Evolutionary conservation across 805 yeast genomes (phyloP).

Genomic region (Suhomyces sp.): DNA sequence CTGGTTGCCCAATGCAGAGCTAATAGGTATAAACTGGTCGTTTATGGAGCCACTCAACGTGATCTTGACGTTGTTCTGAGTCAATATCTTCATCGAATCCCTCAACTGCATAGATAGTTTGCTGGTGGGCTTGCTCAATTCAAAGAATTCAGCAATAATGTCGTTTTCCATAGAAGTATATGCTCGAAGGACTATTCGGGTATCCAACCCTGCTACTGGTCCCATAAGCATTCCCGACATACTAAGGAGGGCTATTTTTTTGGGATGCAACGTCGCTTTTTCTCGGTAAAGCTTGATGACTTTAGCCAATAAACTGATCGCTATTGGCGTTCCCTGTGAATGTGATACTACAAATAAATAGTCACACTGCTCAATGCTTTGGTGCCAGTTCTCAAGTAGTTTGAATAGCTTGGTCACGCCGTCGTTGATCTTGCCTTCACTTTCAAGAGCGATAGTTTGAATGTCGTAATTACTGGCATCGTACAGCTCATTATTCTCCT

Average conservation of each 20-base stretch:
- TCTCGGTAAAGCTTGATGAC: neutral
- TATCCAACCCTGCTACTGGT: conserved; percentile 28
- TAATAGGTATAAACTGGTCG: conserved; percentile 38
- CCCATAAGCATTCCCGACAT: conserved; percentile 37
- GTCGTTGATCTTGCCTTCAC: conserved; percentile 33
- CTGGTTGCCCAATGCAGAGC: conserved; percentile 27
- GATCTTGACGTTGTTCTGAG: conserved; percentile 29
- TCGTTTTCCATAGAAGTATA: conserved; percentile 34
- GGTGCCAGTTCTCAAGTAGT: conserved; percentile 34
- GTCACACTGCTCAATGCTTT: conserved; percentile 26
- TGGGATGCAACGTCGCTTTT: neutral
- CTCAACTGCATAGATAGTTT: conserved; percentile 15
- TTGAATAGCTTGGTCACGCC: conserved; percentile 23
- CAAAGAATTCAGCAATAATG: conserved; percentile 34
- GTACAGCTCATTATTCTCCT: conserved; percentile 6
- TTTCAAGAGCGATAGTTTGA: conserved; percentile 39
- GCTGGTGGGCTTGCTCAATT: conserved; percentile 24
- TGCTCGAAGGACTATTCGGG: conserved; percentile 38
- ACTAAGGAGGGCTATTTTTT: conserved; percentile 28
- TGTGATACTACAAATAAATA: conserved; percentile 32
- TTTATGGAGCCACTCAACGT: conserved; percentile 31
- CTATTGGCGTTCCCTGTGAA: conserved; percentile 34
- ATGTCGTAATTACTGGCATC: conserved; percentile 19
- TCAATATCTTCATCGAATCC: conserved; percentile 18
- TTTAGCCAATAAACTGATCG: conserved; percentile 22